phyloP scores from a whole-genome alignment of 2,329 filamentous ascomycete species.

The Penicillium sp. region DNA sequence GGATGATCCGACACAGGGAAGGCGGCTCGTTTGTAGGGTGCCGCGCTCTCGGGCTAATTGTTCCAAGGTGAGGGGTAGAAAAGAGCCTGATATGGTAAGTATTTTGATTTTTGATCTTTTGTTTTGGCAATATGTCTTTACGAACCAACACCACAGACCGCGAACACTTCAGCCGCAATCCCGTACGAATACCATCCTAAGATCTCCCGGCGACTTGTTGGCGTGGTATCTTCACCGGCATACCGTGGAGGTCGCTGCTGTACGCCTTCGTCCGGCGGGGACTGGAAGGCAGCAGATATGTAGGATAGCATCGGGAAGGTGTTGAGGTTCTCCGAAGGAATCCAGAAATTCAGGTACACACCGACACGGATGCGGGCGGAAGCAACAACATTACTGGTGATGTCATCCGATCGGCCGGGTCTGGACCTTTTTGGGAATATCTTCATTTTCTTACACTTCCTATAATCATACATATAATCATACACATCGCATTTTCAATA shows the following conservation, averaged over 20 bases:
- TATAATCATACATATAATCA: neutral
- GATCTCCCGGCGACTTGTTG: slow-evolving; percentile 78
- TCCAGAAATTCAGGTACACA: slow-evolving; percentile 4
- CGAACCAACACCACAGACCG: slow-evolving; percentile 74
- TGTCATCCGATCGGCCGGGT: slow-evolving; percentile 9
- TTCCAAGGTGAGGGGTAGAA: slow-evolving; percentile 88
- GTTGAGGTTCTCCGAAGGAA: neutral
- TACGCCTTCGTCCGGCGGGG: slow-evolving; percentile 20
- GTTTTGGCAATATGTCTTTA: neutral
- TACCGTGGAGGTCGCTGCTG: slow-evolving; percentile 56
- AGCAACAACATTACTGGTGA: neutral
- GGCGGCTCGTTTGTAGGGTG: slow-evolving; percentile 59
- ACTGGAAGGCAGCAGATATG: slow-evolving; percentile 18
- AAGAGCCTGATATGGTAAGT: slow-evolving; percentile 62
- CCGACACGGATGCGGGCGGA: slow-evolving; percentile 12
- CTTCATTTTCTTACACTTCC: neutral
- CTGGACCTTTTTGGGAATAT: neutral
- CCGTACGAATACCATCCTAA: slow-evolving; percentile 89
- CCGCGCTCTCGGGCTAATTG: slow-evolving; percentile 89
- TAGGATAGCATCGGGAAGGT: slow-evolving; percentile 21
- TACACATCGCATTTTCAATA: neutral
- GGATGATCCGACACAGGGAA: slow-evolving; percentile 34
- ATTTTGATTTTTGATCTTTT: neutral
- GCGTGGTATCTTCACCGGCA: slow-evolving; percentile 77
- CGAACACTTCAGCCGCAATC: slow-evolving; percentile 93